Evolutionary conservation across 169 alveolate species (phyloP), one percentile per base, ranked within the genome.

Genomic region (Plasmodium malariae): DNA sequence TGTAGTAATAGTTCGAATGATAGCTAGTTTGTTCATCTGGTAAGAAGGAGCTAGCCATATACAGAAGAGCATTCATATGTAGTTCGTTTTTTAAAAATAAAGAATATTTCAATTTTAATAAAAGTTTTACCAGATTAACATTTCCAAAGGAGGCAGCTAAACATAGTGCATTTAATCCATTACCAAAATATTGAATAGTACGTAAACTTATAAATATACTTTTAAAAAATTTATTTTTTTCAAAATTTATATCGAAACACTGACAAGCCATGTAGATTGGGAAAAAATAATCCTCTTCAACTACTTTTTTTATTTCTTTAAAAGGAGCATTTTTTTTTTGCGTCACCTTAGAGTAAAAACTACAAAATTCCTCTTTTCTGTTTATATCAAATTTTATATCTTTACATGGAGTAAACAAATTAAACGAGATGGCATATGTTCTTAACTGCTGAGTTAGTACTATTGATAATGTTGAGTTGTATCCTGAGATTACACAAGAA

Each of bases 401-500:
- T 5, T 62, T 62, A 28, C 89, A 95, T 1, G 96, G 96, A 4
- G 93, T 93, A 70, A 89, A 94, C 17, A 74, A 26, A 54, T 93
- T 92, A 54, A 94, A 88, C 26, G 69, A 70, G 48, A 92, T 89
- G 11, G 96, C 96, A 65, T 85, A 78, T 9, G 17, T 65, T 26
- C 97, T 88, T 73, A 94, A 88, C 49, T 91, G 92, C 63, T 94
- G 95, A 54, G 89, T 74, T 36, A 91, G 59, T 28, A 74, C 19
- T 30, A 94, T 37, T 2, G 97, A 76, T 51, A 93, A 69, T 40
- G 78, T 67, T 4, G 96, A 93, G 1, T 87, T 60, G 12, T 80
- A 55, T 1, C 97, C 97, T 14, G 95, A 83, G 5, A 92, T 74
- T n/a, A 94, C 92, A 19, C 74, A 85, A 88, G 96, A 94, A 51